These are phyloP conservation scores for Myxozyma vanderwaltii DNA, from an alignment of 805 yeast genomes.

Conservation along the genomic window DNA sequence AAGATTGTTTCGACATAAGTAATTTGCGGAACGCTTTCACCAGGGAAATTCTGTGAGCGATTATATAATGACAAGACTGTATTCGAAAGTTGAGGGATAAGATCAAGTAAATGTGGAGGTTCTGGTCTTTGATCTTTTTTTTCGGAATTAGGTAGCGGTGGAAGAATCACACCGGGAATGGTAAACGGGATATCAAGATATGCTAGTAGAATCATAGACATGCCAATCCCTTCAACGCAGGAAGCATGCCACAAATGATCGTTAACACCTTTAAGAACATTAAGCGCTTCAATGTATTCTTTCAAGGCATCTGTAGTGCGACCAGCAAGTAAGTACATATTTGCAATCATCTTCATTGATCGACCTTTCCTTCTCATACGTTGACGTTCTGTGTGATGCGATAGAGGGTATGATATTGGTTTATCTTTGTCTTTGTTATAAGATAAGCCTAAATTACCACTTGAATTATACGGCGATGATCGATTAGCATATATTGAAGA, in stretches of 20 bases:
- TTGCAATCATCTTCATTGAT: conserved; percentile 72
- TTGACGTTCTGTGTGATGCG: conserved; percentile 42
- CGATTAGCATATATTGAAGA: conserved; percentile 2
- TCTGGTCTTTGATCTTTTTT: conserved; percentile 12
- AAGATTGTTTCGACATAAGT: conserved; percentile 74
- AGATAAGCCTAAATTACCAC: conserved; percentile 19
- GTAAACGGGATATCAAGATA: conserved; percentile 55
- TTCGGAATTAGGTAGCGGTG: conserved; percentile 11
- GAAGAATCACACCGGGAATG: conserved; percentile 40
- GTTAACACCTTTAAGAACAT: conserved; percentile 57
- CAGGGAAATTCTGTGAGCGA: conserved; percentile 57
- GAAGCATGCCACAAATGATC: conserved; percentile 90
- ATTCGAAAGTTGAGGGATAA: conserved; percentile 33
- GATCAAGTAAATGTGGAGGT: conserved; percentile 31
- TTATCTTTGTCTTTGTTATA: conserved; percentile 10
- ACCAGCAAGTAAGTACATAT: conserved; percentile 79
- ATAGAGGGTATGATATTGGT: conserved; percentile 22
- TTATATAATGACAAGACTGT: conserved; percentile 44
- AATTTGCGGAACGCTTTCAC: conserved; percentile 79
- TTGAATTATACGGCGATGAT: conserved; percentile 18
- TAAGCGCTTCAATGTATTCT: conserved; percentile 73
- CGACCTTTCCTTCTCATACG: conserved; percentile 65
- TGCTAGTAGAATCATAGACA: conserved; percentile 62
- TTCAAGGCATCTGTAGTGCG: conserved; percentile 68
- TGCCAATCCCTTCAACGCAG: conserved; percentile 78